Evolutionary conservation across 73 alveolate species (phyloP).

Genomic region (Tetrahymena thermophila): DNA sequence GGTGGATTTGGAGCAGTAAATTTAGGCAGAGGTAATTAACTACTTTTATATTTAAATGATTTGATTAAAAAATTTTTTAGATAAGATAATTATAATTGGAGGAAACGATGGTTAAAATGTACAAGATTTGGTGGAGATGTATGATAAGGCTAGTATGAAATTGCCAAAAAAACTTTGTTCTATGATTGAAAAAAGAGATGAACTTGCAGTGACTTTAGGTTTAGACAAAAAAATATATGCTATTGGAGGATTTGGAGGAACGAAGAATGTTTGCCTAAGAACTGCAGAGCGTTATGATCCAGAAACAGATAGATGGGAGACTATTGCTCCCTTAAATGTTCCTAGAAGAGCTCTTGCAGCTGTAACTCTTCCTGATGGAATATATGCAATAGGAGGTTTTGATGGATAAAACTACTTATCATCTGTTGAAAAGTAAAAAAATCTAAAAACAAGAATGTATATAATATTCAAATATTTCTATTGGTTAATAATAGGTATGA

Average conservation of each 20-base stretch:
- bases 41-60: neutral
- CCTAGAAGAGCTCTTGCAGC: conserved; percentile 90
- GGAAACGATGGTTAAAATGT: conserved; percentile 73
- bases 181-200: conserved; percentile 69
- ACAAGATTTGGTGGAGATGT: conserved; percentile 23
- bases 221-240: conserved; percentile 72
- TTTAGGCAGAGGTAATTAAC: neutral
- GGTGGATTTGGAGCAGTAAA: conserved; percentile 77
- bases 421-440: conserved; percentile 65
- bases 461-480: neutral
- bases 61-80: neutral
- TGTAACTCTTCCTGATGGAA: conserved; percentile 88
- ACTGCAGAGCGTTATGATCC: conserved; percentile 77
- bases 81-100: conserved; percentile 55
- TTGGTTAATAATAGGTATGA: neutral
- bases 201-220: conserved; percentile 54
- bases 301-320: conserved; percentile 60
- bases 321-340: conserved; percentile 67
- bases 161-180: conserved; percentile 40
- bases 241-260: conserved; percentile 83
- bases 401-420: conserved; percentile 78
- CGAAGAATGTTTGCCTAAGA: conserved; percentile 56
- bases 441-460: neutral
- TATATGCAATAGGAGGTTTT: conserved; percentile 92
- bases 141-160: conserved; percentile 57